Conservation (phyloP, 768 basidiomycete genomes). For the Suillus subalutaceus region DNA sequence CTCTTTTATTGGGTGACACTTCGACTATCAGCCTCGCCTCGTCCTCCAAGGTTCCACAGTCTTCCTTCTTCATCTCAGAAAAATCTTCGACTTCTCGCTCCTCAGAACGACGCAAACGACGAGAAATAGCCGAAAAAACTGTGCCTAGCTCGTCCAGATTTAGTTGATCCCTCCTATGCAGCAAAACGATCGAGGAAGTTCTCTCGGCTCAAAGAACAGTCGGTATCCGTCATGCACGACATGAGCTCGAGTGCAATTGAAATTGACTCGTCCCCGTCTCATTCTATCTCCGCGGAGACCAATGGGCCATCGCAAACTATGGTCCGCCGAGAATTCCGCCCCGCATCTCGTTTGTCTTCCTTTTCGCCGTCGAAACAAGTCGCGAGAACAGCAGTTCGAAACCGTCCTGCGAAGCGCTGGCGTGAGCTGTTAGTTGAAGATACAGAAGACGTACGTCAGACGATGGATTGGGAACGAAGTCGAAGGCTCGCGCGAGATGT, state of each 20-base stretch:
- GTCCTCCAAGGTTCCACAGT: background rate
- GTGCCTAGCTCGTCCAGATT: constrained; percentile 46
- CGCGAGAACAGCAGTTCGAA: background rate
- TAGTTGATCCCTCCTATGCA: constrained; percentile 37
- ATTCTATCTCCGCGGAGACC: background rate
- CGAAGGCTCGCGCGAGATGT: constrained; percentile 25
- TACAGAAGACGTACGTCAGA: background rate
- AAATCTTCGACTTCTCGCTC: constrained; percentile 12
- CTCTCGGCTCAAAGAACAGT: constrained; percentile 10
- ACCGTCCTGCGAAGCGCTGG: background rate
- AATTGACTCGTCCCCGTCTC: background rate
- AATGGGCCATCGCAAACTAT: background rate
- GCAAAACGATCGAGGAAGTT: constrained; percentile 28
- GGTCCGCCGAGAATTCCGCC: background rate
- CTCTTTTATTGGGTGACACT: background rate
- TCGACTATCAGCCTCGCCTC: background rate
- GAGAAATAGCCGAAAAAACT: constrained; percentile 42
- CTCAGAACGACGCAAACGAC: constrained; percentile 21
- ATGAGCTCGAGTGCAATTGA: background rate
- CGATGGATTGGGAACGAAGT: constrained; percentile 33
- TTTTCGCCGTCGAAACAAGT: background rate
- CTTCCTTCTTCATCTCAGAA: background rate
- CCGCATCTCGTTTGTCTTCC: background rate
- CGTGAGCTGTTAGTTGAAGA: background rate
- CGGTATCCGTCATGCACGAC: background rate